Evolutionary conservation across 345 rosid genomes (phyloP).

Genomic region (Lepidium africanum): DNA sequence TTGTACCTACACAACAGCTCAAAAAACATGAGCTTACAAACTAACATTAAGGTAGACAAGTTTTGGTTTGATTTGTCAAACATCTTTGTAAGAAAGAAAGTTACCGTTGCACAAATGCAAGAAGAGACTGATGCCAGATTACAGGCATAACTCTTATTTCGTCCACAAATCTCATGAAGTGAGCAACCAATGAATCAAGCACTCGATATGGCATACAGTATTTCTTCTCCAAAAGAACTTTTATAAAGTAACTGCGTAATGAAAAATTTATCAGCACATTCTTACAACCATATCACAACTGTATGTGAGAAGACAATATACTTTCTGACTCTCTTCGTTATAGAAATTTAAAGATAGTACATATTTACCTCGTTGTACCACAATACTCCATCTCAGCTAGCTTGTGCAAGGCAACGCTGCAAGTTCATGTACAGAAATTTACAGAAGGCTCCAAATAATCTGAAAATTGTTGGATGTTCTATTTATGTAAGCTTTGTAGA

Average conservation of each 20-base stretch:
- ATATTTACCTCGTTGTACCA: constrained; percentile 82
- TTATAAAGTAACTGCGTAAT: constrained; percentile 71
- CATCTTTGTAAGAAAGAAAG: neutral
- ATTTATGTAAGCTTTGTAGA: neutral
- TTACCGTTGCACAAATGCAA: constrained; percentile 85
- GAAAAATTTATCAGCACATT: neutral
- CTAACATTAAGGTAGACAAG: neutral
- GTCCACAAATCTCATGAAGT: constrained; percentile 71
- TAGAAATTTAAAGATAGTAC: neutral
- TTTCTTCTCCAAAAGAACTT: constrained; percentile 88
- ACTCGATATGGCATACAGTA: constrained; percentile 83
- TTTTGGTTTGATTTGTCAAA: neutral
- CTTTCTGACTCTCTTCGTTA: neutral
- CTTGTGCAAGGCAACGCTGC: constrained; percentile 72
- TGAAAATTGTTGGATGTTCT: neutral
- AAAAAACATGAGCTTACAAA: neutral
- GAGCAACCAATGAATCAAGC: constrained; percentile 69
- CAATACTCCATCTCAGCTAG: constrained; percentile 93
- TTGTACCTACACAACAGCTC: constrained; percentile 55
- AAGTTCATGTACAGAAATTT: constrained; percentile 18
- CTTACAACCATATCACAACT: neutral
- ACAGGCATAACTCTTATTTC: constrained; percentile 91
- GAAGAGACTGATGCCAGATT: constrained; percentile 97
- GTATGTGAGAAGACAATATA: neutral
- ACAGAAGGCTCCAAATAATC: neutral